phyloP scores from a whole-genome alignment of 345 rosid species.

The Salix udensis region DNA sequence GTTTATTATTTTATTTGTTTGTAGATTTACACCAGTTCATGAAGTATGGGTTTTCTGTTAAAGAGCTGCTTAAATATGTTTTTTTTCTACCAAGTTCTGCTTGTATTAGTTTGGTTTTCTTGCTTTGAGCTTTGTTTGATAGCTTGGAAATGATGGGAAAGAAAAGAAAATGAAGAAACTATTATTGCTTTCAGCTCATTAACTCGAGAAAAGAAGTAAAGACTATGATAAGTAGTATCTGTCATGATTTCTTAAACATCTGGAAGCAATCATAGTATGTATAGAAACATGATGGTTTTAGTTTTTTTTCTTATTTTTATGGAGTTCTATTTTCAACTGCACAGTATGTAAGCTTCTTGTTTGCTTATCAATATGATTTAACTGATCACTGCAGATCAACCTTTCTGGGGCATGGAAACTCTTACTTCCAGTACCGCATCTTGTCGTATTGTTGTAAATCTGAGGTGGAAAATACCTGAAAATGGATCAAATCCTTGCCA shows the following conservation, averaged over 20 bases:
- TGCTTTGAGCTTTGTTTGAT: constrained; percentile 1
- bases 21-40: neutral
- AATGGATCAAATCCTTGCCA: constrained; percentile 24
- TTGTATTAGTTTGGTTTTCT: neutral
- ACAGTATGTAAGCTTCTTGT: neutral
- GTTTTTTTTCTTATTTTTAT: neutral
- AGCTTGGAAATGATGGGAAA: neutral
- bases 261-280: neutral
- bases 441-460: constrained; percentile 27
- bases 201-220: neutral
- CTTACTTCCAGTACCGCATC: constrained; percentile 41
- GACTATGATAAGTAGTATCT: neutral
- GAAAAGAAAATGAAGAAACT: neutral
- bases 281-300: neutral
- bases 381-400: constrained; percentile 29
- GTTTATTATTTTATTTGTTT: neutral
- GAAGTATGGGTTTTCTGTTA: neutral
- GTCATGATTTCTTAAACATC: neutral
- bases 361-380: constrained; percentile 13
- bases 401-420: constrained; percentile 53
- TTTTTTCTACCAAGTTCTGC: neutral
- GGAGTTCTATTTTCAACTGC: neutral
- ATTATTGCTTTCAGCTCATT: neutral
- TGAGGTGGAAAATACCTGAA: constrained; percentile 28
- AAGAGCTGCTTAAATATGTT: neutral